These are phyloP conservation scores for Cladosporium oxysporum DNA, from an alignment of 2,329 filamentous ascomycete genomes.

Conservation along the genomic window DNA sequence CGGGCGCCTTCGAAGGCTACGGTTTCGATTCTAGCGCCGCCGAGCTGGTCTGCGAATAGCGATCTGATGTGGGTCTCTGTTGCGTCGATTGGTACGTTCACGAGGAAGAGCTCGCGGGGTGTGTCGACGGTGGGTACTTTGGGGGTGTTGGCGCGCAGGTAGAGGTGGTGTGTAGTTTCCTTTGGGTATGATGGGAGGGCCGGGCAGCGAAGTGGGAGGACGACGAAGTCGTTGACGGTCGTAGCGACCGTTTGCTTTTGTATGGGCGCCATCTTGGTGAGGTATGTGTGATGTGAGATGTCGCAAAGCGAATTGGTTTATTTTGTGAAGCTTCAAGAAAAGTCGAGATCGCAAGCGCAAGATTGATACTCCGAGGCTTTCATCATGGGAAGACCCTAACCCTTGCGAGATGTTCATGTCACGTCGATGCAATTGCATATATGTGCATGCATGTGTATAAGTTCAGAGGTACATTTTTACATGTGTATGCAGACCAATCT, in stretches of 20 bases:
- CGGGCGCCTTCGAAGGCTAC: conserved; percentile 71
- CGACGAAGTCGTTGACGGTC: conserved; percentile 62
- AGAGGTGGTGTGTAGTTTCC: conserved; percentile 75
- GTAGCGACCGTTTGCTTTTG: conserved; percentile 23
- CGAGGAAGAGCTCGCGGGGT: conserved; percentile 80
- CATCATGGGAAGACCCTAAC: not conserved
- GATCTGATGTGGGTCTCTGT: conserved; percentile 74
- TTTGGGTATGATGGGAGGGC: conserved; percentile 62
- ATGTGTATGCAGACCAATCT: not conserved
- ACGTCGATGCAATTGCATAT: not conserved
- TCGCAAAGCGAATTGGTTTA: conserved; percentile 3
- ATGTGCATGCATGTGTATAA: not conserved
- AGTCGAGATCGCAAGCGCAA: conserved; percentile 1
- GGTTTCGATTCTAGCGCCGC: conserved; percentile 74
- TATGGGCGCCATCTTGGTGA: conserved; percentile 23
- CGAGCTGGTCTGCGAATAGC: conserved; percentile 73
- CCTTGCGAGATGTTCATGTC: not conserved
- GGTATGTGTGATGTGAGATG: not conserved
- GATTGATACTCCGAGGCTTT: not conserved
- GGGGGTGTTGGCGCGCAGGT: conserved; percentile 80
- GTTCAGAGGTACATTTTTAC: not conserved
- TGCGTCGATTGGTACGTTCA: conserved; percentile 83
- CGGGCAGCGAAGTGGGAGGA: conserved; percentile 69
- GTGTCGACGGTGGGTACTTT: conserved; percentile 74
- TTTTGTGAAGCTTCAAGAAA: conserved; percentile 8